Evolutionary conservation across 164 flowering plant species (phyloP).

Genomic region (Buxus sempervirens): DNA sequence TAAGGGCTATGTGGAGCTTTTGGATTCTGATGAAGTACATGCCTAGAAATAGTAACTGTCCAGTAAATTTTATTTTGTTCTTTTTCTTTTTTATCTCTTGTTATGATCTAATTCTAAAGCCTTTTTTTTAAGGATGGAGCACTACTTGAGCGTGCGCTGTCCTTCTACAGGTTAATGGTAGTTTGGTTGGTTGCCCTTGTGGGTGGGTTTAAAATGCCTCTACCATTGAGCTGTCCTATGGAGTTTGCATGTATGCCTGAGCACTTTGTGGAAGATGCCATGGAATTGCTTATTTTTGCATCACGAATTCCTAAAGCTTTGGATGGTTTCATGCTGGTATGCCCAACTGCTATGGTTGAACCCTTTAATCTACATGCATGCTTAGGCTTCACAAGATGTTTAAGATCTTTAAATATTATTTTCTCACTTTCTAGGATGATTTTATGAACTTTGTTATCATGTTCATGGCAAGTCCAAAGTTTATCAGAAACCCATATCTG

Average conservation of each 20-base stretch:
- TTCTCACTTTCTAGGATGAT: slow-evolving; percentile 64
- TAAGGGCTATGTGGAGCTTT: no score
- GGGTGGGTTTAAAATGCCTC: slow-evolving; percentile 95
- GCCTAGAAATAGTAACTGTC: no score
- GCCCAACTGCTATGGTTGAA: background rate
- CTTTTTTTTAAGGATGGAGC: slow-evolving; percentile 53
- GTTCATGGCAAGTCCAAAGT: slow-evolving; percentile 95
- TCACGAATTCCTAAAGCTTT: slow-evolving; percentile 87
- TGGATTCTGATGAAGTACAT: no score
- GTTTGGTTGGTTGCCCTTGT: slow-evolving; percentile 85
- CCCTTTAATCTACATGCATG: background rate
- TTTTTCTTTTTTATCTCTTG: background rate
- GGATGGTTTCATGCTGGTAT: slow-evolving; percentile 80
- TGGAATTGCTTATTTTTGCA: slow-evolving; percentile 92
- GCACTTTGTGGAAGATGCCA: slow-evolving; percentile 95
- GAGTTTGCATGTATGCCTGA: slow-evolving; percentile 96
- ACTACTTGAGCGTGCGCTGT: slow-evolving; percentile 71
- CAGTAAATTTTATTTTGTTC: background rate
- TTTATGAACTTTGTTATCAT: slow-evolving; percentile 97
- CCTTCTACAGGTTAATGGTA: slow-evolving; percentile 88
- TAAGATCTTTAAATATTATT: background rate
- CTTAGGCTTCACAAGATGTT: background rate
- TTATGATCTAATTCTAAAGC: background rate
- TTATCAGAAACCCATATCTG: slow-evolving; percentile 86
- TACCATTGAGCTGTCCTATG: slow-evolving; percentile 82